A percentile compares a stretch with the other conserved stretches of the same genome.
These are phyloP conservation scores for Lyophyllum semitale DNA, from an alignment of 768 basidiomycete species.

Conservation along the genomic window DNA sequence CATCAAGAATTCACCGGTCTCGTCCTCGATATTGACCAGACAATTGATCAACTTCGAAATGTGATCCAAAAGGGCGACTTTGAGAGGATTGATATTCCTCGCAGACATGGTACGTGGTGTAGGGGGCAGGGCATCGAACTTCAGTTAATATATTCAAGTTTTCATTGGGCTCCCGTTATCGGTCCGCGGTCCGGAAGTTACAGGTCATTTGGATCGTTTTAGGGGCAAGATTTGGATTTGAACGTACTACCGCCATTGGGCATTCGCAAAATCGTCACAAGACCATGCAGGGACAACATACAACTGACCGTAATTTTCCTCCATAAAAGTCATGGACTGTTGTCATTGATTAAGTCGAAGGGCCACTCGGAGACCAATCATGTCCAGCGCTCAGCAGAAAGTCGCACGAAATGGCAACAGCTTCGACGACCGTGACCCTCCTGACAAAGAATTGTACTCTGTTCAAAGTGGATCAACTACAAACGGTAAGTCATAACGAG, in stretches of 20 bases:
- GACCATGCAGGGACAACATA: conserved; percentile 4
- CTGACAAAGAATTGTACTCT: conserved; percentile 34
- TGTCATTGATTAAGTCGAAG: conserved; percentile 4
- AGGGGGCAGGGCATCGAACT: too few relatives aligned
- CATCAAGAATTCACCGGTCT: conserved; percentile 51
- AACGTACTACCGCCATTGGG: background rate
- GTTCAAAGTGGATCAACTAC: conserved; percentile 30
- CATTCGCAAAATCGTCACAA: conserved; percentile 14
- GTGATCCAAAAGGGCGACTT: conserved; percentile 24
- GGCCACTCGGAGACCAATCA: conserved; percentile 2
- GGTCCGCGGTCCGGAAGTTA: conserved; percentile 17
- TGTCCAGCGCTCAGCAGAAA: conserved; percentile 12
- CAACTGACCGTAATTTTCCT: conserved; percentile 1
- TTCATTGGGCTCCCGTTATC: background rate
- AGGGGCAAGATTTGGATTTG: background rate
- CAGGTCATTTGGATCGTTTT: conserved; percentile 4
- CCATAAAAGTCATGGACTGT: conserved; percentile 14
- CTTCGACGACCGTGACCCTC: conserved; percentile 23
- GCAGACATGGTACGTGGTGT: conserved; percentile 37
- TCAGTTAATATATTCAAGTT: background rate
- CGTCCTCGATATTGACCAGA: conserved; percentile 54
- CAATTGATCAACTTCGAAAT: conserved; percentile 41
- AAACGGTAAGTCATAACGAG: conserved; percentile 4
- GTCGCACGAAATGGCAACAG: background rate
- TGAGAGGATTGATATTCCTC: conserved; percentile 32